These are phyloP conservation scores for Globisporangium canariense DNA, from an alignment of 352 stramenopile genomes.

Conservation along the genomic window DNA sequence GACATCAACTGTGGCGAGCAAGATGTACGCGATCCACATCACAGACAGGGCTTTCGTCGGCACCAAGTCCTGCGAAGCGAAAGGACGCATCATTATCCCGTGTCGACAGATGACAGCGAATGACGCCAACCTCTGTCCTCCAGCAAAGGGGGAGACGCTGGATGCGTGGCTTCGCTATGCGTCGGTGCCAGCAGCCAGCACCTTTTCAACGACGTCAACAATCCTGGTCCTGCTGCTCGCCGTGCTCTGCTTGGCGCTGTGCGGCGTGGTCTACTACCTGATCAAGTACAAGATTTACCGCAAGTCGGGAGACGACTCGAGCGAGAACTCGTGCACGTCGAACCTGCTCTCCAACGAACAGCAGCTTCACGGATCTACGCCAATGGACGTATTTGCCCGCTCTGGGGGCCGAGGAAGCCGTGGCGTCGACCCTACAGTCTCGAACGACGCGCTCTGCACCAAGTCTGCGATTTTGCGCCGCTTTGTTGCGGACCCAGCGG, in stretches of 20 bases:
- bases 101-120: slow-evolving; percentile 45
- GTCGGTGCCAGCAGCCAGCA: slow-evolving; percentile 27
- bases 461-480: slow-evolving; percentile 48
- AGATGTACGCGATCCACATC: slow-evolving; percentile 65
- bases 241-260: slow-evolving; percentile 32
- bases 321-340: slow-evolving; percentile 31
- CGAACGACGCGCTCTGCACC: slow-evolving; percentile 63
- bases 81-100: slow-evolving; percentile 62
- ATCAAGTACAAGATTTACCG: slow-evolving; percentile 34
- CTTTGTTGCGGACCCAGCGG: slow-evolving; percentile 64
- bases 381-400: slow-evolving; percentile 48
- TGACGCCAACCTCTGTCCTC: slow-evolving; percentile 46
- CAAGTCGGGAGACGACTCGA: slow-evolving; percentile 24
- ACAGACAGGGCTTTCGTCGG: slow-evolving; percentile 37
- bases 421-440: slow-evolving; percentile 43
- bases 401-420: slow-evolving; percentile 25
- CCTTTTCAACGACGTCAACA: slow-evolving; percentile 55
- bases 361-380: slow-evolving; percentile 20
- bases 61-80: slow-evolving; percentile 40
- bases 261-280: slow-evolving; percentile 46
- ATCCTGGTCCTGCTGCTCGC: slow-evolving; percentile 43
- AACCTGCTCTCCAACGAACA: slow-evolving; percentile 25
- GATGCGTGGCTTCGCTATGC: slow-evolving; percentile 58
- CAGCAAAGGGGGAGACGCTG: slow-evolving; percentile 31
- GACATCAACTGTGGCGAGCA: slow-evolving; percentile 12